Percentiles rank a stretch among this genome's conserved stretches.
These are phyloP conservation scores for Candolleomyces aberdarensis DNA, from an alignment of 768 basidiomycete species.

Conservation along the genomic window DNA sequence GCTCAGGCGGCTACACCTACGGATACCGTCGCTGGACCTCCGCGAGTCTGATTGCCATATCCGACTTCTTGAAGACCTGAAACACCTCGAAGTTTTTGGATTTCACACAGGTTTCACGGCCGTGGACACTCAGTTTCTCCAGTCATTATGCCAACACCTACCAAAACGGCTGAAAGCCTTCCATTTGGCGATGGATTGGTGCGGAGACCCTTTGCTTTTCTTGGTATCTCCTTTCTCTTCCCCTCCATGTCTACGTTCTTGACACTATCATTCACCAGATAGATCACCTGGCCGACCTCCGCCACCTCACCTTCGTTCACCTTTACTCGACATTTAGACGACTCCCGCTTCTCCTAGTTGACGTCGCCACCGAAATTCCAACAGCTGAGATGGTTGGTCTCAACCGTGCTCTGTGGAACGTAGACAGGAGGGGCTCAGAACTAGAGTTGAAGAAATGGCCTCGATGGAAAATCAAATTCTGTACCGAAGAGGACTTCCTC, in stretches of 20 bases:
- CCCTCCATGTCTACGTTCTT: neutral
- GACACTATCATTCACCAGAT: conserved; percentile 14
- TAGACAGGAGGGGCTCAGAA: conserved; percentile 28
- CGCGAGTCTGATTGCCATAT: conserved; percentile 16
- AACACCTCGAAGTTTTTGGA: conserved; percentile 32
- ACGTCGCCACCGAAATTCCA: conserved; percentile 30
- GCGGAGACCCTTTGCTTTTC: conserved; percentile 20
- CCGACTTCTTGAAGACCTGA: conserved; percentile 24
- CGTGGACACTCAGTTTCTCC: conserved; percentile 22
- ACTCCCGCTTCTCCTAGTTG: conserved; percentile 30
- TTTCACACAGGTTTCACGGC: conserved; percentile 31
- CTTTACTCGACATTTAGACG: conserved; percentile 29
- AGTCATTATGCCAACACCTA: conserved; percentile 21
- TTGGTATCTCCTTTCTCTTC: conserved; percentile 16
- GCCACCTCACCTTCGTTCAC: conserved; percentile 33
- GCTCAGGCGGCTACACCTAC: conserved; percentile 32
- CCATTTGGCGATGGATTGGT: conserved; percentile 36
- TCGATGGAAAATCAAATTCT: conserved; percentile 38
- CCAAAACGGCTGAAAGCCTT: conserved; percentile 30
- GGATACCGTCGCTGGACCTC: conserved; percentile 26
- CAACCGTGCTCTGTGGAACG: conserved; percentile 35
- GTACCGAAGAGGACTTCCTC: conserved; percentile 34
- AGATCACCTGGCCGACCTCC: conserved; percentile 24
- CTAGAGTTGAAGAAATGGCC: conserved; percentile 31
- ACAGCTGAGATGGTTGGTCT: conserved; percentile 33